Conservation (phyloP, 495 filamentous ascomycete species). For the Hypoxylon perforatum region DNA sequence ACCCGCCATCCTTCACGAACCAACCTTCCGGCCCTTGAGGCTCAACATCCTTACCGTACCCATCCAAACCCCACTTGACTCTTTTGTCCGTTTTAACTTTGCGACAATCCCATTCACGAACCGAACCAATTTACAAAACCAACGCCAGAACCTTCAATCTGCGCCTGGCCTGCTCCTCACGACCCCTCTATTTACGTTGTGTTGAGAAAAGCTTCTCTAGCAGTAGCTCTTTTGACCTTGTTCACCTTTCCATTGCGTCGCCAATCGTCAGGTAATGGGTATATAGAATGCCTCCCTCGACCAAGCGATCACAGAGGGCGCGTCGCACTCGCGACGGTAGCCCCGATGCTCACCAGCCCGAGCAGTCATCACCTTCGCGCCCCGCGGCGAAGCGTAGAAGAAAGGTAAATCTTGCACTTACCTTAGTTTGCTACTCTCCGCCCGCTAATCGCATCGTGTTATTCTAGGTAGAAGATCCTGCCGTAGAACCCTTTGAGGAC, state of each 20-base stretch:
- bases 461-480: constrained; percentile 48
- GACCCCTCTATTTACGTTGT: constrained; percentile 10
- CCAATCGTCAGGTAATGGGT: constrained; percentile 27
- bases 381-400: constrained; percentile 78
- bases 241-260: background rate
- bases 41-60: constrained; percentile 25
- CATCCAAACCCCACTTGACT: constrained; percentile 19
- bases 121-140: background rate
- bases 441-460: constrained; percentile 27
- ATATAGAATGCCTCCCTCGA: constrained; percentile 53
- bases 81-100: background rate
- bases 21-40: constrained; percentile 16
- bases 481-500: constrained; percentile 51
- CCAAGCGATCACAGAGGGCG: constrained; percentile 55
- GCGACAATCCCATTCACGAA: background rate
- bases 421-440: constrained; percentile 35
- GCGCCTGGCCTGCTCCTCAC: constrained; percentile 6
- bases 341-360: constrained; percentile 43
- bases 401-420: constrained; percentile 65
- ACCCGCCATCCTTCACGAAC: constrained; percentile 5
- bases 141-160: constrained; percentile 3
- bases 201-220: background rate
- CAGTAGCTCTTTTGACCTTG: background rate
- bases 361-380: constrained; percentile 74
- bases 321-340: constrained; percentile 54